phyloP scores from a whole-genome alignment of 495 filamentous ascomycete genomes.

The Podospora fimiseda region DNA sequence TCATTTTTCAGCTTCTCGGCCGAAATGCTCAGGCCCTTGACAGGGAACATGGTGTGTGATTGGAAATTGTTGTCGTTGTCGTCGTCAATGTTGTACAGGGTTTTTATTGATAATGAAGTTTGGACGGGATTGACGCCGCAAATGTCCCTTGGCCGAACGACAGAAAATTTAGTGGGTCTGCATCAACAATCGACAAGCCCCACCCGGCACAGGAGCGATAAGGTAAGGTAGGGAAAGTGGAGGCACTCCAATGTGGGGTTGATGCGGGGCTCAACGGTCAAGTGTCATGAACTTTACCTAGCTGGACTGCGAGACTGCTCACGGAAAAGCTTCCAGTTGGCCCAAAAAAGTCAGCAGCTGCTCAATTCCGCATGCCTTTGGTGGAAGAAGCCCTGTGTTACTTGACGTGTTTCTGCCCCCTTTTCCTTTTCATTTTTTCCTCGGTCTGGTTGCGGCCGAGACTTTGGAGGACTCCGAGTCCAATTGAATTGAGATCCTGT shows the following conservation, averaged over 20 bases:
- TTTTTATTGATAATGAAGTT: not conserved
- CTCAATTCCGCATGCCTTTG: no score
- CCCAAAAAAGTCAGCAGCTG: no score
- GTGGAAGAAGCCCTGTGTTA: no score
- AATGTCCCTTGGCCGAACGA: not conserved
- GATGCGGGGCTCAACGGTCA: not conserved
- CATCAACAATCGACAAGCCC: not conserved
- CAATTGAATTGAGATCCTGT: no score
- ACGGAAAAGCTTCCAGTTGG: no score
- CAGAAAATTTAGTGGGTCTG: slow-evolving; percentile 1
- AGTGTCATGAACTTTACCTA: no score
- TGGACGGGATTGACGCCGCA: not conserved
- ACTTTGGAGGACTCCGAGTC: no score
- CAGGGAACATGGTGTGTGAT: slow-evolving; percentile 76
- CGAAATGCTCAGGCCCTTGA: slow-evolving; percentile 82
- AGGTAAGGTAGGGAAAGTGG: not conserved
- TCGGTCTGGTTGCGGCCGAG: no score
- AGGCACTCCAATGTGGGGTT: not conserved
- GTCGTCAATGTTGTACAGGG: not conserved
- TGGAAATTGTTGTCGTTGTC: not conserved
- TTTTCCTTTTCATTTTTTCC: no score
- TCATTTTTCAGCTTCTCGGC: slow-evolving; percentile 64
- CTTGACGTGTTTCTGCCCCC: no score
- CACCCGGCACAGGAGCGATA: not conserved
- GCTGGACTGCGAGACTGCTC: no score